A percentile compares a stretch with the other conserved stretches of the same genome.
Conservation (phyloP, 2,329 filamentous ascomycete species). For the Xylaria sp. region DNA sequence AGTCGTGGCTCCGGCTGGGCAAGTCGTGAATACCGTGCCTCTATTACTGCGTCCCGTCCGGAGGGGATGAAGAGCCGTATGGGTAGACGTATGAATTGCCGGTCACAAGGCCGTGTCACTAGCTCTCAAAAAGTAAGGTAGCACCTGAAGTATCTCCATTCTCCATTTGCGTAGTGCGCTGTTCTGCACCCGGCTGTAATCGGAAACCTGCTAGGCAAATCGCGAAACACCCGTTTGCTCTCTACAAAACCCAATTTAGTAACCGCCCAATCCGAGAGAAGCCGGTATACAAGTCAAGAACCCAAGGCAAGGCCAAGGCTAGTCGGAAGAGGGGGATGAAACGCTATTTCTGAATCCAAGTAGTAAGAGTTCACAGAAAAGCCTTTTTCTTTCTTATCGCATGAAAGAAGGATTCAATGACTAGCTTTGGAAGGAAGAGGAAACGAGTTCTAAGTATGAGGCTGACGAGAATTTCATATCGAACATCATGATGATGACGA, state of each 20-base stretch:
- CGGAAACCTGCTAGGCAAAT: slow-evolving; percentile 62
- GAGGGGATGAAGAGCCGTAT: not conserved
- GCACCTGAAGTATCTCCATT: not conserved
- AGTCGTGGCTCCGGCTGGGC: not conserved
- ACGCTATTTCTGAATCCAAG: slow-evolving; percentile 59
- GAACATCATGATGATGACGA: slow-evolving; percentile 45
- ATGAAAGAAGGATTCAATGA: not conserved
- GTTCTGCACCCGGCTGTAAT: slow-evolving; percentile 64
- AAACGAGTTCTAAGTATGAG: not conserved
- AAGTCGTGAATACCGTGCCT: not conserved
- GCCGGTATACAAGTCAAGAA: slow-evolving; percentile 49
- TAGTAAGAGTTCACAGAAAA: slow-evolving; percentile 51
- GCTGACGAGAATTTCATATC: not conserved
- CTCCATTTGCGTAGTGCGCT: slow-evolving; percentile 60
- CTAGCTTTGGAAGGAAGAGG: not conserved
- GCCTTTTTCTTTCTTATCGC: not conserved
- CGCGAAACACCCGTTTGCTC: slow-evolving; percentile 61
- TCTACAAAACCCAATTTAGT: slow-evolving; percentile 4
- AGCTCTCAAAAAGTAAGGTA: slow-evolving; percentile 49
- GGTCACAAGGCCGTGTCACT: slow-evolving; percentile 67
- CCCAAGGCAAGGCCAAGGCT: not conserved
- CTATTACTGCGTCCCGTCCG: not conserved
- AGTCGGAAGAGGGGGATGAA: slow-evolving; percentile 49
- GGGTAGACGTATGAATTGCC: slow-evolving; percentile 51
- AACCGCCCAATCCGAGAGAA: not conserved